phyloP scores from a whole-genome alignment of 495 filamentous ascomycete species.

The Penicilliopsis zonata region DNA sequence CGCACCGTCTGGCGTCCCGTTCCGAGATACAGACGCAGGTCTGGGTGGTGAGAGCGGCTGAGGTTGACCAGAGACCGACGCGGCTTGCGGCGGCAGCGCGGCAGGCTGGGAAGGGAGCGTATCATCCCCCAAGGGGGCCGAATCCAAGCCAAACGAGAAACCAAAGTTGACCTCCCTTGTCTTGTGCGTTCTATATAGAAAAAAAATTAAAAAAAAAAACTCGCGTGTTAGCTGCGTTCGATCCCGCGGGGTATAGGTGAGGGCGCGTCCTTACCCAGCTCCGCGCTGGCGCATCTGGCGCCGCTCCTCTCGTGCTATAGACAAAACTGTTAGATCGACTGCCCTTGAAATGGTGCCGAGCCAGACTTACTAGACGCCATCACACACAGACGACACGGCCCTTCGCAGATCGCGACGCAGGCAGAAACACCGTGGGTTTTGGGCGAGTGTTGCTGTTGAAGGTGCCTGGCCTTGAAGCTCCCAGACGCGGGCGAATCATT shows the following conservation, averaged over 20 bases:
- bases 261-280: slow-evolving; percentile 41
- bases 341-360: not conserved
- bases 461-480: not conserved
- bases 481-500: slow-evolving; percentile 4
- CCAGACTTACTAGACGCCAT: slow-evolving; percentile 31
- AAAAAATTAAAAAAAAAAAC: not conserved
- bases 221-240: slow-evolving; percentile 10
- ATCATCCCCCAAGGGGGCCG: slow-evolving; percentile 9
- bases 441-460: slow-evolving; percentile 3
- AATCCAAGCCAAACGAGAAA: slow-evolving; percentile 32
- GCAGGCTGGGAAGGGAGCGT: slow-evolving; percentile 12
- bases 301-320: slow-evolving; percentile 40
- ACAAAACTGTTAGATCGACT: slow-evolving; percentile 10
- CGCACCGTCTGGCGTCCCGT: too few relatives aligned
- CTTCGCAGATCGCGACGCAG: slow-evolving; percentile 22
- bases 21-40: slow-evolving; percentile 1
- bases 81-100: slow-evolving; percentile 3
- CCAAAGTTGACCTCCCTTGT: slow-evolving; percentile 38
- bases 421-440: too few relatives aligned
- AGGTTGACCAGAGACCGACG: slow-evolving; percentile 4
- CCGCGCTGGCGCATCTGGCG: slow-evolving; percentile 47
- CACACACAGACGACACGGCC: slow-evolving; percentile 18
- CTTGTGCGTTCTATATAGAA: slow-evolving; percentile 26
- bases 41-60: slow-evolving; percentile 1
- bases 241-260: slow-evolving; percentile 17